Evolutionary conservation across 2,329 filamentous ascomycete genomes (phyloP).

Genomic region (Cercospora zeina): DNA sequence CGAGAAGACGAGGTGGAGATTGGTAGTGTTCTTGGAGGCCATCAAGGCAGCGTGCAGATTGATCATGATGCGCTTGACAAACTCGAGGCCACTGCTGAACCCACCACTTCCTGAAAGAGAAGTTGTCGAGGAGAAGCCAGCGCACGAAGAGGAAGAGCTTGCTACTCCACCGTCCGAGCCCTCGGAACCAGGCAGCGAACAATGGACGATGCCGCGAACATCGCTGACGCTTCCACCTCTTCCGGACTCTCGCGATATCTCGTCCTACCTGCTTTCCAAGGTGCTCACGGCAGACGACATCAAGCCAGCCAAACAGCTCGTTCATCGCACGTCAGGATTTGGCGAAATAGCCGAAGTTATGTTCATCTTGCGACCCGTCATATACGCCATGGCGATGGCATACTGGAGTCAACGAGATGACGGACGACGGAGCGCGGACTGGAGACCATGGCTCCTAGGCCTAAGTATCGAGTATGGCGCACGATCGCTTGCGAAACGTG

Average conservation of each 20-base stretch:
- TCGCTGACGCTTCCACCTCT: constrained; percentile 80
- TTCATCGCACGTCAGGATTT: constrained; percentile 72
- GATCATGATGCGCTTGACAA: constrained; percentile 76
- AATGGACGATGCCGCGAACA: constrained; percentile 92
- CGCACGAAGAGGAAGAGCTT: constrained; percentile 42
- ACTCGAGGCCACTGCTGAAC: constrained; percentile 76
- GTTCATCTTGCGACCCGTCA: constrained; percentile 83
- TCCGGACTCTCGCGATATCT: constrained; percentile 78
- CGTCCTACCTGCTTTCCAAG: constrained; percentile 81
- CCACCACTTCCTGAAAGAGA: constrained; percentile 86
- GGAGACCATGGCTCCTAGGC: constrained; percentile 89
- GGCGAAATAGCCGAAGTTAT: constrained; percentile 86
- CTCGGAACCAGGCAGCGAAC: constrained; percentile 46
- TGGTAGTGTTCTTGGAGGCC: constrained; percentile 79
- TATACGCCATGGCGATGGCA: constrained; percentile 82
- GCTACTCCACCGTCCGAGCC: constrained; percentile 48
- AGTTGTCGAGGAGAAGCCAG: constrained; percentile 55
- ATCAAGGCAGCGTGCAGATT: constrained; percentile 84
- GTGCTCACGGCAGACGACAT: constrained; percentile 96
- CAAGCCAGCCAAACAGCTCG: constrained; percentile 80
- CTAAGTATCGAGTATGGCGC: constrained; percentile 83
- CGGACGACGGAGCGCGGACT: constrained; percentile 74
- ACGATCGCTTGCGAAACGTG: constrained; percentile 74
- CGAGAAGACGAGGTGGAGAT: constrained; percentile 79
- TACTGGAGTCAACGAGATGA: constrained; percentile 57